phyloP scores from a whole-genome alignment of 2,329 filamentous ascomycete species.

The Neofusicoccum kwambonambiense region DNA sequence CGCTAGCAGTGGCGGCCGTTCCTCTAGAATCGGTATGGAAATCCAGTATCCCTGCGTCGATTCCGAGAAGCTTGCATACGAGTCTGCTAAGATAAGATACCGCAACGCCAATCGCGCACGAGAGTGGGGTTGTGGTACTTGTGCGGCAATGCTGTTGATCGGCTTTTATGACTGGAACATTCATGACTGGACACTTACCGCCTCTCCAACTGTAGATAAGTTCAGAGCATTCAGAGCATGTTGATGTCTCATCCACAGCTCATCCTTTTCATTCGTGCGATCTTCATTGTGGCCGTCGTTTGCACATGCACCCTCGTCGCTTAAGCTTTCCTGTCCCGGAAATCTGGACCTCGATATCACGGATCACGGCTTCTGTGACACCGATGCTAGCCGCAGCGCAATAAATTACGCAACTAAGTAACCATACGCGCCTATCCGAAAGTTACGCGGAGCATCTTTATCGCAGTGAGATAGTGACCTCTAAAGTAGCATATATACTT shows the following conservation, averaged over 20 bases:
- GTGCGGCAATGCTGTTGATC: neutral
- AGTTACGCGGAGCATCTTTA: no score
- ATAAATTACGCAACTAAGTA: neutral
- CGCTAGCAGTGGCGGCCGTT: neutral
- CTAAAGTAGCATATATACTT: no score
- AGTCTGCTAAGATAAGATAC: neutral
- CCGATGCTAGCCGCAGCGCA: neutral
- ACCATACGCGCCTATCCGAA: no score
- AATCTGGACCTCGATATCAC: neutral
- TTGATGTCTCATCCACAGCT: no score
- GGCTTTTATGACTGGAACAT: neutral
- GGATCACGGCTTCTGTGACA: neutral
- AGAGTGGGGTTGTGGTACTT: neutral
- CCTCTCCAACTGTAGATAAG: no score
- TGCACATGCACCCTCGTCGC: neutral
- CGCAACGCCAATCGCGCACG: neutral
- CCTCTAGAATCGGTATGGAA: neutral
- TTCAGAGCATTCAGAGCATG: no score
- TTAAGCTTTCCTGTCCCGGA: neutral
- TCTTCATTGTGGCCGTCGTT: neutral
- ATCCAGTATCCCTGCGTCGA: neutral
- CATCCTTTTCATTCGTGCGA: neutral
- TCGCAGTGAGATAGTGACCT: no score
- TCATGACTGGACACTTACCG: neutral
- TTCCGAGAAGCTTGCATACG: neutral